phyloP scores from a whole-genome alignment of 2,329 filamentous ascomycete genomes.

The Madurella fahalii region DNA sequence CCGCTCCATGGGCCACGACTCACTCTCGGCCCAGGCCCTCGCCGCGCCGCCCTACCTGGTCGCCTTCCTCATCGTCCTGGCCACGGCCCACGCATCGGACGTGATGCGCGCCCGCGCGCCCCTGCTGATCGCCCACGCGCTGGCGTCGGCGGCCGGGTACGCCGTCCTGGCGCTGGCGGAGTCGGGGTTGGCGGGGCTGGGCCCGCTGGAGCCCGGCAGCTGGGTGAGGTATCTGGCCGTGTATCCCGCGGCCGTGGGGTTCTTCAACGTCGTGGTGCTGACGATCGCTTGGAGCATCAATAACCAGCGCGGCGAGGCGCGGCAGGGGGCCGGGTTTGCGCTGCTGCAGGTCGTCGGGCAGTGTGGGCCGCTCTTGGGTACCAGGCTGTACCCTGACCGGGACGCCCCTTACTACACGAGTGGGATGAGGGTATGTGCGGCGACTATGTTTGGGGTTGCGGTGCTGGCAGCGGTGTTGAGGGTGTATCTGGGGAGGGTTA shows the following conservation, averaged over 20 bases:
- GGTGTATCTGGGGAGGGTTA: conserved; percentile 21
- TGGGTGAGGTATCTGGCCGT: conserved; percentile 66
- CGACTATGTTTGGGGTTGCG: conserved; percentile 59
- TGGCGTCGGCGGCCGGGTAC: conserved; percentile 59
- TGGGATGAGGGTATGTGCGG: conserved; percentile 61
- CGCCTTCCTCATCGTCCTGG: conserved; percentile 67
- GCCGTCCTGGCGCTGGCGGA: conserved; percentile 57
- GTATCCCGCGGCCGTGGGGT: conserved; percentile 74
- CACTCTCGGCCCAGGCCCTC: conserved; percentile 68
- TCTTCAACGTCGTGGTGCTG: conserved; percentile 79
- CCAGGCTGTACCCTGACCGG: conserved; percentile 57
- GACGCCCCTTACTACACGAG: conserved; percentile 59
- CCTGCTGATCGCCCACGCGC: conserved; percentile 65
- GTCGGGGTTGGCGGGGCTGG: conserved; percentile 33
- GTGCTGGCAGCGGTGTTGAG: conserved; percentile 52
- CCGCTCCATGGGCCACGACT: conserved; percentile 67
- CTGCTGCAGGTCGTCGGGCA: conserved; percentile 80
- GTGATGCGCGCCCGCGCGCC: conserved; percentile 56
- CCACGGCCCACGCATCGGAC: conserved; percentile 71
- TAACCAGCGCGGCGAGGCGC: conserved; percentile 67
- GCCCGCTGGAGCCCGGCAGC: conserved; percentile 25
- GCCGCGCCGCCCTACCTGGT: conserved; percentile 77
- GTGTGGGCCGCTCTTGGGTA: conserved; percentile 69
- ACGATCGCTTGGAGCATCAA: conserved; percentile 88
- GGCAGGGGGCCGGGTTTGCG: conserved; percentile 72